A percentile compares a stretch with the other conserved stretches of the same genome.
phyloP scores from a whole-genome alignment of 2,329 filamentous ascomycete species.

The Neurospora crassa region DNA sequence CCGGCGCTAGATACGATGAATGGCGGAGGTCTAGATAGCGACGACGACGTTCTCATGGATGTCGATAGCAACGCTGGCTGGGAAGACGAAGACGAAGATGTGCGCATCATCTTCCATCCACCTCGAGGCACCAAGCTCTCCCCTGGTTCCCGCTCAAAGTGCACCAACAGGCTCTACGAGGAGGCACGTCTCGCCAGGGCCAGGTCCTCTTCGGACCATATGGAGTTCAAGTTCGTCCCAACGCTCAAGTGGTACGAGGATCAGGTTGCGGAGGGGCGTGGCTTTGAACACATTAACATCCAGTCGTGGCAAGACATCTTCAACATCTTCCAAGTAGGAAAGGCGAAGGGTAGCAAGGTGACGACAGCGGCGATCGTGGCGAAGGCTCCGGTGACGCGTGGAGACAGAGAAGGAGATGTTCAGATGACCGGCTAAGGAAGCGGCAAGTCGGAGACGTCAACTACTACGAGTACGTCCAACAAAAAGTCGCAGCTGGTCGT shows the following conservation, averaged over 20 bases:
- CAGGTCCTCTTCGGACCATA: slow-evolving; percentile 12
- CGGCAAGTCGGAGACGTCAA: background rate
- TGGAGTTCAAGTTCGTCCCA: slow-evolving; percentile 33
- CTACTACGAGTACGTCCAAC: background rate
- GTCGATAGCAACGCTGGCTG: slow-evolving; percentile 17
- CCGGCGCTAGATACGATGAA: background rate
- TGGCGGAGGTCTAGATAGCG: slow-evolving; percentile 12
- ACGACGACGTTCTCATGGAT: slow-evolving; percentile 11
- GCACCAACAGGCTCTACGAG: slow-evolving; percentile 36
- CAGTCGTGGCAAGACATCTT: slow-evolving; percentile 34
- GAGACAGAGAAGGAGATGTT: background rate
- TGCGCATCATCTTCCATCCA: slow-evolving; percentile 37
- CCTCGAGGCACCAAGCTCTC: slow-evolving; percentile 23
- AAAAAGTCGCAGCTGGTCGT: background rate
- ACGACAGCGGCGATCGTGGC: slow-evolving; percentile 2
- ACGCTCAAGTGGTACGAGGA: slow-evolving; percentile 44
- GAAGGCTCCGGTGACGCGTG: background rate
- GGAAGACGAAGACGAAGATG: slow-evolving; percentile 15
- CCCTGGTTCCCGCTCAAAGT: slow-evolving; percentile 20
- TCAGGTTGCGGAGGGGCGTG: slow-evolving; percentile 36
- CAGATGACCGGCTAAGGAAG: background rate
- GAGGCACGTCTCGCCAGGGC: slow-evolving; percentile 21
- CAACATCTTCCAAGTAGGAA: slow-evolving; percentile 9
- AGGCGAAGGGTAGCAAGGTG: background rate
- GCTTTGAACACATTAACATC: slow-evolving; percentile 39